Conservation (phyloP, 768 basidiomycete species). For the Tulasnella sp. region DNA sequence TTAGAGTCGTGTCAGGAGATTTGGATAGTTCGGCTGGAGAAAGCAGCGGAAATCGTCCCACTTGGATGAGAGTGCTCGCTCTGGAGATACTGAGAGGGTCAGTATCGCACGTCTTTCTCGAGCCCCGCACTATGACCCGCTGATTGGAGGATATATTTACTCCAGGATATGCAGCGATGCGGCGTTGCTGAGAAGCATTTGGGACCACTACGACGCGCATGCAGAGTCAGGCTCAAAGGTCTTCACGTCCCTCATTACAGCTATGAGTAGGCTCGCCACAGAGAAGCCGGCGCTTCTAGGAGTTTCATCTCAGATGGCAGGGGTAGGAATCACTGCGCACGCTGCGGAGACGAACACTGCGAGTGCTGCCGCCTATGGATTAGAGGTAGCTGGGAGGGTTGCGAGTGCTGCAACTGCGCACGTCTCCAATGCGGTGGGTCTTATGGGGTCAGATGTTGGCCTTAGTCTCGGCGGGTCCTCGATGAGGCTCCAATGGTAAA, state of each 20-base stretch:
- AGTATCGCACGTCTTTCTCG: constrained; percentile 15
- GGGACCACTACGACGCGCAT: constrained; percentile 62
- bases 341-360: constrained; percentile 25
- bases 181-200: constrained; percentile 66
- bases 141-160: constrained; percentile 1
- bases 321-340: constrained; percentile 46
- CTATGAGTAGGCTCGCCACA: constrained; percentile 75
- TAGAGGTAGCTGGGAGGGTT: constrained; percentile 74
- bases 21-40: constrained; percentile 24
- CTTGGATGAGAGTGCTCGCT: constrained; percentile 83
- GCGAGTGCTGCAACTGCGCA: constrained; percentile 75
- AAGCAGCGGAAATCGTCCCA: constrained; percentile 31
- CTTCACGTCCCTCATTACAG: constrained; percentile 65
- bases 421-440: constrained; percentile 73
- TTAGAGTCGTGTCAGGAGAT: constrained; percentile 33
- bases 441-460: constrained; percentile 62
- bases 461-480: constrained; percentile 60
- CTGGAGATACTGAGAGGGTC: constrained; percentile 90
- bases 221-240: constrained; percentile 35
- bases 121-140: background rate
- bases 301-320: constrained; percentile 65
- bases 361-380: constrained; percentile 37
- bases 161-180: constrained; percentile 65
- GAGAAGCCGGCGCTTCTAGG: constrained; percentile 84
- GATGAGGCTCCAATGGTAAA: constrained; percentile 88